phyloP scores from a whole-genome alignment of 2,329 filamentous ascomycete species.

The Aspergillus ruber region DNA sequence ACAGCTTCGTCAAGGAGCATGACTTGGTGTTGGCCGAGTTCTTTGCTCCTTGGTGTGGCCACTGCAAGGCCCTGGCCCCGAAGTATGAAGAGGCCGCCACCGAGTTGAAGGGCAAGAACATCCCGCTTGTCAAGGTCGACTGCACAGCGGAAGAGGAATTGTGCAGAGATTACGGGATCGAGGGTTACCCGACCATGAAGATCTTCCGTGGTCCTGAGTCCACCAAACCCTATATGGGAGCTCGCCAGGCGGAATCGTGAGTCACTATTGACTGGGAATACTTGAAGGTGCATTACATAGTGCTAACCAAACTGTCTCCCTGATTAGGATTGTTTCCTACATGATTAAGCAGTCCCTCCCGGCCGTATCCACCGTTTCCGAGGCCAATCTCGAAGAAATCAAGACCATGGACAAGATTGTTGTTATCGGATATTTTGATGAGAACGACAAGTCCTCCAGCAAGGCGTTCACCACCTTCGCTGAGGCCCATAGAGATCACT shows the following conservation, averaged over 20 bases:
- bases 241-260: conserved; percentile 73
- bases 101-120: conserved; percentile 44
- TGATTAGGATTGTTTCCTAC: conserved; percentile 61
- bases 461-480: conserved; percentile 71
- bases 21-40: conserved; percentile 93
- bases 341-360: conserved; percentile 98
- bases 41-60: conserved; percentile 94
- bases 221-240: conserved; percentile 74
- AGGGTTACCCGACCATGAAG: conserved; percentile 98
- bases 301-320: conserved; percentile 14
- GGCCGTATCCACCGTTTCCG: conserved; percentile 74
- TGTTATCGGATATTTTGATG: conserved; percentile 77
- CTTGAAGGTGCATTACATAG: neutral
- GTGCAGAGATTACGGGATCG: conserved; percentile 82
- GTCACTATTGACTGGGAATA: conserved; percentile 15
- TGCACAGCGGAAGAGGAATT: conserved; percentile 92
- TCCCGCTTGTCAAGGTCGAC: conserved; percentile 54
- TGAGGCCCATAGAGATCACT: conserved; percentile 75
- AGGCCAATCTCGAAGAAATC: conserved; percentile 86
- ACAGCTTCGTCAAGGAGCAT: conserved; percentile 76
- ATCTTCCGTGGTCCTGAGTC: conserved; percentile 90
- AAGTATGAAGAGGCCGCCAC: conserved; percentile 47
- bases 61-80: conserved; percentile 89
- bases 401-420: conserved; percentile 98
- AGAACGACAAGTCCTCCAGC: conserved; percentile 76